Evolutionary conservation across 306 rosid species (phyloP), one percentile per base, ranked within the genome.

Genomic region (Datisca glomerata): DNA sequence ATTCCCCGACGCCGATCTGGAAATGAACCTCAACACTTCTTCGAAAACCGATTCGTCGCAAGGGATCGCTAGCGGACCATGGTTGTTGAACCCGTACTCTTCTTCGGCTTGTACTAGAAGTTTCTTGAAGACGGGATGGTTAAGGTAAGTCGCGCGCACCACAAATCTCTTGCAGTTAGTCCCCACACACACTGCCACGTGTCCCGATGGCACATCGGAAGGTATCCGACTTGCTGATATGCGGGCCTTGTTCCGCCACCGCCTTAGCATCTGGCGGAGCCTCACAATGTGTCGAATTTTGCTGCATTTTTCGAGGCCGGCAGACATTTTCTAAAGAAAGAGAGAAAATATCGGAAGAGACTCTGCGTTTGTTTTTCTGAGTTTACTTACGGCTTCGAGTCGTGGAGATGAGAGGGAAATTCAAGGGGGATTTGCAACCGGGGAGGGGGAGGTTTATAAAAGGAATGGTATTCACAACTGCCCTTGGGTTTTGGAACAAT

Each of bases 271-370:
- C 57, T 84, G 98, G 6, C 86, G 79, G 23, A 89, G 81, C 44
- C 83, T 51, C 2, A 89, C 98, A 61, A 89, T 89, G 92, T 85
- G 93, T 18, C 92, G 76, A 79, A 84, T 84, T 64, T 72, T 75
- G 76, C 85, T 74, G 81, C 95, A 78, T 56, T 80, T 89, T 59
- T 74, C 72, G 18, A 71, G 4, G 49, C 73, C 86, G 10, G 57
- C 24, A 19, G 91, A 58, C 94, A 80, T 79, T 45, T 25, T 8
- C 1, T 1, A 3, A 12, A 6, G 8, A 8, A 23, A 11, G 1
- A n/a, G n/a, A n/a, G n/a, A n/a, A n/a, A n/a, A n/a, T n/a, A n/a
- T n/a, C n/a, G n/a, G n/a, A n/a, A n/a, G n/a, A n/a, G n/a, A n/a
- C n/a, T n/a, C n/a, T n/a, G n/a, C n/a, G n/a, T n/a, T n/a, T n/a